Evolutionary conservation across 1,284 basidiomycete species (phyloP), one percentile per base, ranked within the genome.

Genomic region (Xerocomus tenax): DNA sequence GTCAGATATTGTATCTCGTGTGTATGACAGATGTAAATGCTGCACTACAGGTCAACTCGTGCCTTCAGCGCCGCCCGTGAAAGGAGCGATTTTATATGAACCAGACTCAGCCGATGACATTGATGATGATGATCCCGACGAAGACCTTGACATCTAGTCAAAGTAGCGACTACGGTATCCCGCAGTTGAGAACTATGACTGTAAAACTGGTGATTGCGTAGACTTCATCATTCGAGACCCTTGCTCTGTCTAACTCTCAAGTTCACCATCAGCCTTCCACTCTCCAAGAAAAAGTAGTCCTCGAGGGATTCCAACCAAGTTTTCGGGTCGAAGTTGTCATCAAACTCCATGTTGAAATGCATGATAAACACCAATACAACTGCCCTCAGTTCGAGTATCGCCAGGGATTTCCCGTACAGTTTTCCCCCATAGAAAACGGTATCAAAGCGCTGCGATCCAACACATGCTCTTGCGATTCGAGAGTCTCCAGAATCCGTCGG

Each of bases 71-170:
- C 38, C 54, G 16, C 44, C 53, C 21, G 42, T 51, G 9, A 50
- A 62, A 15, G 71, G 69, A 8, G 70, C 70, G 13, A 82, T 82
- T 32, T 64, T 77, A 48, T 92, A 91, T 55, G 85, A 90, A 58
- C 88, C 90, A 15, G 89, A 91, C 61, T 89, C 87, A 16, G 89
- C 85, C 29, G 89, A 92, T 61, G 90, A 92, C 58, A 77, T 91
- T 43, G 89, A 92, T 59, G 89, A 91, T 49, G 90, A 92, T 48
- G 89, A 92, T 70, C 89, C 89, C 18, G 89, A 92, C 59, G 89
- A 91, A 61, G 89, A 92, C 65, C 68, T 92, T 51, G 87, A 92
- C 62, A 82, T 91, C 51, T 91, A 71, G 67, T 28, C 21, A 32
- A 8, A 39, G 35, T 40, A 47, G 26, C 15, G 1, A 39, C 18